phyloP scores from a whole-genome alignment of 768 basidiomycete species.

The Artomyces pyxidatus region DNA sequence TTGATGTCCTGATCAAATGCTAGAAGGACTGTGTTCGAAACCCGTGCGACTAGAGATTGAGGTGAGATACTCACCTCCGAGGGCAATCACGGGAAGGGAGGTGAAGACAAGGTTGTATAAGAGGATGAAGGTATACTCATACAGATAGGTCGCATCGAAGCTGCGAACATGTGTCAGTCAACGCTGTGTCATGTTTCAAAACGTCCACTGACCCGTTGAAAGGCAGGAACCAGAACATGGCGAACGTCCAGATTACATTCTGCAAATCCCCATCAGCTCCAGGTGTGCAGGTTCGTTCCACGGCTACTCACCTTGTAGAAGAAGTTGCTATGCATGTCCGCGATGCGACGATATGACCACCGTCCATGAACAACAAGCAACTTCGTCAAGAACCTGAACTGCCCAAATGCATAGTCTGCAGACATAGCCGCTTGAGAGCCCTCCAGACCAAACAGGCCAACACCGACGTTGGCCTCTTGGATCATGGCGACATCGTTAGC shows the following conservation, averaged over 20 bases:
- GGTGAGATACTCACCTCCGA: conserved; percentile 62
- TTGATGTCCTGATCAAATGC: conserved; percentile 96
- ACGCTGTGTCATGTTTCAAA: conserved; percentile 4
- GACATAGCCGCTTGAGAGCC: conserved; percentile 99
- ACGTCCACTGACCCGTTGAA: conserved; percentile 61
- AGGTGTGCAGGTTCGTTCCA: too few relatives aligned
- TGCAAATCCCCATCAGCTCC: conserved; percentile 23
- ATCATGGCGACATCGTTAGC: conserved; percentile 99
- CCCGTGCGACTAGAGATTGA: neutral
- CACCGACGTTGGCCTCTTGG: conserved; percentile 97
- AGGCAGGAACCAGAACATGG: conserved; percentile 90
- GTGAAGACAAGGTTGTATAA: conserved; percentile 92
- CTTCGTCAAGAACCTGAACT: conserved; percentile 91
- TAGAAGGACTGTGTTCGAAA: conserved; percentile 20
- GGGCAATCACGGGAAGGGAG: conserved; percentile 81
- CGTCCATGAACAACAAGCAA: conserved; percentile 89
- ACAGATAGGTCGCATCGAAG: conserved; percentile 92
- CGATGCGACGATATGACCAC: conserved; percentile 94
- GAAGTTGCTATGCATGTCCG: conserved; percentile 96
- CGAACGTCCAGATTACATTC: conserved; percentile 91
- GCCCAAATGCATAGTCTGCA: conserved; percentile 96
- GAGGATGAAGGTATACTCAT: conserved; percentile 90
- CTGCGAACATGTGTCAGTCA: conserved; percentile 31
- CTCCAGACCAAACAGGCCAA: conserved; percentile 88
- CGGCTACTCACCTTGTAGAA: conserved; percentile 94